These are phyloP conservation scores for Erysimum cheiri DNA, from an alignment of 441 rosid genomes.

Conservation along the genomic window DNA sequence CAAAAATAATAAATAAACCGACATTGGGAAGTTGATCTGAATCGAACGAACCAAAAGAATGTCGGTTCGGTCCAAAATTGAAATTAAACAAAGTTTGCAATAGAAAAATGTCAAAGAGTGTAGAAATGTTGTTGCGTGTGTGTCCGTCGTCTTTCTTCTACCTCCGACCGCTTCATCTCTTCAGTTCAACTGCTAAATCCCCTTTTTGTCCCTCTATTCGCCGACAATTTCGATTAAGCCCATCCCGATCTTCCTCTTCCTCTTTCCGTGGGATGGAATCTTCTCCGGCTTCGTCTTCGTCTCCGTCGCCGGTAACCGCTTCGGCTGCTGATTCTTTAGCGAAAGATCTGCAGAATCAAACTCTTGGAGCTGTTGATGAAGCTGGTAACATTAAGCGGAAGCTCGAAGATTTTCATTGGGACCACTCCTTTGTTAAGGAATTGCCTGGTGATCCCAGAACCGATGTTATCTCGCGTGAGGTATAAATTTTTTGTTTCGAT, in stretches of 20 bases:
- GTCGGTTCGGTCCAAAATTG: conserved; percentile 42
- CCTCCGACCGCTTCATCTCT: conserved; percentile 47
- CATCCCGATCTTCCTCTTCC: conserved; percentile 37
- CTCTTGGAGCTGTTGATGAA: conserved; percentile 48
- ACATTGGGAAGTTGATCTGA: neutral
- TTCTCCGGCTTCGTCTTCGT: conserved; percentile 43
- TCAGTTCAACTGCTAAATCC: conserved; percentile 30
- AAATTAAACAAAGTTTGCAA: conserved; percentile 26
- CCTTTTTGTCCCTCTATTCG: conserved; percentile 40
- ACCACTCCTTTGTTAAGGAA: conserved; percentile 83
- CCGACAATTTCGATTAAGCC: conserved; percentile 31
- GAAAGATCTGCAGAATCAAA: conserved; percentile 70
- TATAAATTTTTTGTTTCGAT: conserved; percentile 32
- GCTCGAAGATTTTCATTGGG: conserved; percentile 91
- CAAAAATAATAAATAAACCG: conserved; percentile 9
- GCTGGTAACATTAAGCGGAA: conserved; percentile 34
- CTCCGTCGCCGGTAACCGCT: conserved; percentile 49
- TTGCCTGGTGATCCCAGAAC: conserved; percentile 84
- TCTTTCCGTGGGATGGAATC: conserved; percentile 44
- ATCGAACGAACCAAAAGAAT: neutral
- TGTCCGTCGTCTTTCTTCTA: conserved; percentile 47
- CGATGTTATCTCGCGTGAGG: conserved; percentile 85
- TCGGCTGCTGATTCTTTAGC: conserved; percentile 72
- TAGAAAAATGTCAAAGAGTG: conserved; percentile 30
- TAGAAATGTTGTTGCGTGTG: conserved; percentile 47